These are phyloP conservation scores for Umbelopsis vinacea DNA, from an alignment of 192 early-diverging fungal genomes.

Conservation along the genomic window DNA sequence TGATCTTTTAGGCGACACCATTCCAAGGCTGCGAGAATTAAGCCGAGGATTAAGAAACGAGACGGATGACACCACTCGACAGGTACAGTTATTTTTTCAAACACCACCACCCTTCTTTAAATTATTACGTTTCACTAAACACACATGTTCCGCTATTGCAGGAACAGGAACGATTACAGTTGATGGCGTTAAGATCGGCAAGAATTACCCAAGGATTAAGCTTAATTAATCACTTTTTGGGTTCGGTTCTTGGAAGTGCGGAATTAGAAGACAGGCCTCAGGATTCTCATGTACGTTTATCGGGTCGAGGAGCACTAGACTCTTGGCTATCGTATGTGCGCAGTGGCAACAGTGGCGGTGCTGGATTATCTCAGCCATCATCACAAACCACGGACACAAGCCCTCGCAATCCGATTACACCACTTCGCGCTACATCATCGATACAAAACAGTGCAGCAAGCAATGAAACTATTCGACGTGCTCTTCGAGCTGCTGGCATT, in stretches of 20 bases:
- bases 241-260: constrained; percentile 35
- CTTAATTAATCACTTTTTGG: constrained; percentile 38
- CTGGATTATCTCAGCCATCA: background rate
- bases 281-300: constrained; percentile 5
- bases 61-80: background rate
- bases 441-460: constrained; percentile 16
- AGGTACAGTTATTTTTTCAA: background rate
- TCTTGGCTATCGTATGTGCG: constrained; percentile 20
- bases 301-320: constrained; percentile 1
- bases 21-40: constrained; percentile 29
- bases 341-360: background rate
- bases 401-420: background rate
- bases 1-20: constrained; percentile 22
- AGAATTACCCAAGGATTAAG: constrained; percentile 40
- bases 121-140: background rate
- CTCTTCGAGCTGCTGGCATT: constrained; percentile 9
- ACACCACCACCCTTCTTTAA: background rate
- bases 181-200: constrained; percentile 19
- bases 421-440: background rate
- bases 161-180: constrained; percentile 5
- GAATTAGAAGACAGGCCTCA: constrained; percentile 24
- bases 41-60: constrained; percentile 25
- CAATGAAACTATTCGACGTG: constrained; percentile 17
- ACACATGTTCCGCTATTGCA: background rate
- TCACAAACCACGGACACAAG: background rate